Conservation (phyloP, 2,329 filamentous ascomycete genomes). For the Pleoardoris graminearum region DNA sequence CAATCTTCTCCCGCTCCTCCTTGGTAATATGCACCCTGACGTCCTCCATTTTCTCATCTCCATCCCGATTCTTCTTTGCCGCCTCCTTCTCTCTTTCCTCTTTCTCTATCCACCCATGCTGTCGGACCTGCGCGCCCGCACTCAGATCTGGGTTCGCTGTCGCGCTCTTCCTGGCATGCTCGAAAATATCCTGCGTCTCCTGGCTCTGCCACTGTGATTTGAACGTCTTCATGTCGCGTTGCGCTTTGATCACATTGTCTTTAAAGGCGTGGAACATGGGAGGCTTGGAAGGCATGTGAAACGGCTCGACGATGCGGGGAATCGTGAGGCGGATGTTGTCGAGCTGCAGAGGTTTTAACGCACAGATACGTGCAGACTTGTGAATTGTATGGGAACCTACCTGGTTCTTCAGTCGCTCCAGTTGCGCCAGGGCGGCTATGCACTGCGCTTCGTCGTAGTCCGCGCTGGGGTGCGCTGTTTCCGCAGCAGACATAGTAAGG, state of each 20-base stretch:
- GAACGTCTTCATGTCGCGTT: slow-evolving; percentile 45
- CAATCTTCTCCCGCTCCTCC: slow-evolving; percentile 26
- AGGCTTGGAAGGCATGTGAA: slow-evolving; percentile 34
- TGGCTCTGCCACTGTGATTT: slow-evolving; percentile 43
- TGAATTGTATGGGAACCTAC: slow-evolving; percentile 24
- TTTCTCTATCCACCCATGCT: slow-evolving; percentile 47
- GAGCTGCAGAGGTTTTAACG: slow-evolving; percentile 37
- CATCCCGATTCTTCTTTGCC: slow-evolving; percentile 13
- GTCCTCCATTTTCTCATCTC: slow-evolving; percentile 16
- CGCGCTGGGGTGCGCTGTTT: background rate
- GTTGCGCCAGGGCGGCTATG: slow-evolving; percentile 48
- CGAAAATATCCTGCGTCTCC: slow-evolving; percentile 42
- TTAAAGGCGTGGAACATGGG: slow-evolving; percentile 46
- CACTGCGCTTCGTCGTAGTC: slow-evolving; percentile 48
- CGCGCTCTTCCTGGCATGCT: slow-evolving; percentile 42
- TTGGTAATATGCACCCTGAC: slow-evolving; percentile 15
- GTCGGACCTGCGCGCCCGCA: slow-evolving; percentile 35
- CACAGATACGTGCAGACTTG: background rate
- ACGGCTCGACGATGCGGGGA: slow-evolving; percentile 48
- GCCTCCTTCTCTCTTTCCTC: slow-evolving; percentile 26
- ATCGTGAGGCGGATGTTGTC: slow-evolving; percentile 49
- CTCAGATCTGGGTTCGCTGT: slow-evolving; percentile 44
- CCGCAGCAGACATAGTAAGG: slow-evolving; percentile 1
- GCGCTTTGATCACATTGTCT: slow-evolving; percentile 41
- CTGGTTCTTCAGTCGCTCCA: slow-evolving; percentile 51